A percentile compares a stretch with the other conserved stretches of the same genome.
phyloP scores from a whole-genome alignment of 2,329 filamentous ascomycete genomes.

The Alternaria conjuncta region DNA sequence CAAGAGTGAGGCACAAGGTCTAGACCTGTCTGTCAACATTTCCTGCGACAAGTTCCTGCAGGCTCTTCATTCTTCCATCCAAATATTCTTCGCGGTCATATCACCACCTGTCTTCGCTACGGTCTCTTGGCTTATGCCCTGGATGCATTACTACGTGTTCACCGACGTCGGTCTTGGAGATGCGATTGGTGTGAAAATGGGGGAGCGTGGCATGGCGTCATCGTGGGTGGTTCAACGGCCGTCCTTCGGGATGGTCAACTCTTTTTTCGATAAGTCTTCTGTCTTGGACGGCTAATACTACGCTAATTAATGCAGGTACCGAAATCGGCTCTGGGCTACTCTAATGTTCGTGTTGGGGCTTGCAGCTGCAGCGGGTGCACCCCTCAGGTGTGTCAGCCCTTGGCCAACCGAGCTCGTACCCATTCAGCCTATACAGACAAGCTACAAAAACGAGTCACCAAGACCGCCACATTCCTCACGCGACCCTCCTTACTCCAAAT shows the following conservation, averaged over 20 bases:
- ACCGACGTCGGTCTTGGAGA: conserved; percentile 8
- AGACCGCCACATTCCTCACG: not conserved
- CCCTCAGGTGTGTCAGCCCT: conserved; percentile 2
- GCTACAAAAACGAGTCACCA: conserved; percentile 6
- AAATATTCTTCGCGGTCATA: conserved; percentile 17
- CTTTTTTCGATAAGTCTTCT: conserved; percentile 53
- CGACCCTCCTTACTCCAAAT: not conserved
- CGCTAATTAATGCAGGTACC: conserved; percentile 25
- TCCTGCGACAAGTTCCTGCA: conserved; percentile 17
- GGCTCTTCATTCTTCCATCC: conserved; percentile 10
- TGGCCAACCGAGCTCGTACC: conserved; percentile 13
- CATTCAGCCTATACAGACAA: conserved; percentile 18
- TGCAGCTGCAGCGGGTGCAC: conserved; percentile 1
- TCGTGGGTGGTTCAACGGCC: conserved; percentile 24
- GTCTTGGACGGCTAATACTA: conserved; percentile 22
- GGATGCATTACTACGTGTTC: conserved; percentile 11
- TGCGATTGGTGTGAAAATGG: conserved; percentile 22
- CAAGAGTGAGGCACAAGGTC: conserved; percentile 51
- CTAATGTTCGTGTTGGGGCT: conserved; percentile 9
- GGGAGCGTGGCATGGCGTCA: conserved; percentile 22
- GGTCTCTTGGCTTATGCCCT: conserved; percentile 28
- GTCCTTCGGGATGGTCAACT: conserved; percentile 36
- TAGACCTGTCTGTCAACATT: conserved; percentile 46
- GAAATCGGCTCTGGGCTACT: not conserved
- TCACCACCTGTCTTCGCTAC: conserved; percentile 13